phyloP scores from a whole-genome alignment of 495 filamentous ascomycete genomes.

The Jackrogersella multiformis region DNA sequence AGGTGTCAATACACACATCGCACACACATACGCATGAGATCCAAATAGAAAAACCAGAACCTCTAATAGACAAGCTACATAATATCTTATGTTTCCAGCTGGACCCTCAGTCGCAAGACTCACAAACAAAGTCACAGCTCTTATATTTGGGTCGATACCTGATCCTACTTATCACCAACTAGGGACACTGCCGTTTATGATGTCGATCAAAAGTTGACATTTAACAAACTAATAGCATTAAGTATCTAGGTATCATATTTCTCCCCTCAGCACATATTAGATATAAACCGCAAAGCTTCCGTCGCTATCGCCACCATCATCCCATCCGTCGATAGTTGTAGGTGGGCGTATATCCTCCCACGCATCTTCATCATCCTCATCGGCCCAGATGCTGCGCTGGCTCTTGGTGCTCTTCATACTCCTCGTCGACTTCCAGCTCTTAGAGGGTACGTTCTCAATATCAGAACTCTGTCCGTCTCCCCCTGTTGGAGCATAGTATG shows the following conservation, averaged over 20 bases:
- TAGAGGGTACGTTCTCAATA: conserved; percentile 13
- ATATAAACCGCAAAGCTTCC: conserved; percentile 48
- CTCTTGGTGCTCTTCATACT: conserved; percentile 43
- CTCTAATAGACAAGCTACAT: no score
- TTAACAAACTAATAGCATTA: conserved; percentile 29
- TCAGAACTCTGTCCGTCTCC: conserved; percentile 3
- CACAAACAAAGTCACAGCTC: background rate
- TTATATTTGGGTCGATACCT: background rate
- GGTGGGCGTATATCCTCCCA: conserved; percentile 47
- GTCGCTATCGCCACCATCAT: conserved; percentile 34
- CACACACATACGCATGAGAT: no score
- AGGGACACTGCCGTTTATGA: no score
- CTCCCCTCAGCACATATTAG: conserved; percentile 12
- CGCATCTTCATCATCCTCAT: conserved; percentile 38
- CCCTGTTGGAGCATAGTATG: background rate
- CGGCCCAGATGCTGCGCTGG: conserved; percentile 28
- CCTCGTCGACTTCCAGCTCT: conserved; percentile 27
- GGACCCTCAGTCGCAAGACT: background rate
- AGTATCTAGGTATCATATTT: conserved; percentile 33
- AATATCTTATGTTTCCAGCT: background rate
- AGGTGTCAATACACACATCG: no score
- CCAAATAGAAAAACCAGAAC: no score
- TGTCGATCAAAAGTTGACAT: background rate
- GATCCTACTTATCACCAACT: background rate
- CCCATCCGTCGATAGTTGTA: conserved; percentile 40